Conservation (phyloP, 345 rosid genomes). For the Dipteronia sinensis region DNA sequence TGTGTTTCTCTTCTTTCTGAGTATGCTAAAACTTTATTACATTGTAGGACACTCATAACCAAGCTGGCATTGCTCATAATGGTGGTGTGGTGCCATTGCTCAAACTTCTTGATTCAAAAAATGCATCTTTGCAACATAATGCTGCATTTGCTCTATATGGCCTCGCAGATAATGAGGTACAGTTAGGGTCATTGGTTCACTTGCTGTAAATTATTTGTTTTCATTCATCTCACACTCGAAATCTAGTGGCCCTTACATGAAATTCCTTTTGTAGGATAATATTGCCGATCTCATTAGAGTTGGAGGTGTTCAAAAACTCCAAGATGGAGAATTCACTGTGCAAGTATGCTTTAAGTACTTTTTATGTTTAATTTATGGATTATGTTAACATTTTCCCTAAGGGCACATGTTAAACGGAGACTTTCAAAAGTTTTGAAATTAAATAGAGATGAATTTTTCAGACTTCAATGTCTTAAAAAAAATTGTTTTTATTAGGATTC, state of each 20-base stretch:
- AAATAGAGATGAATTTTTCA: not conserved
- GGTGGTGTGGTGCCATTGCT: constrained; percentile 66
- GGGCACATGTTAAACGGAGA: not conserved
- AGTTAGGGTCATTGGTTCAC: not conserved
- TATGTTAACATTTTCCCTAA: not conserved
- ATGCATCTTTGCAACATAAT: constrained; percentile 68
- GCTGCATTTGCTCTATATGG: constrained; percentile 77
- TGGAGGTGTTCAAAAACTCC: constrained; percentile 68
- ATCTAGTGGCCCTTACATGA: not conserved
- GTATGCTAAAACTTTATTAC: not conserved
- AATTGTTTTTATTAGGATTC: not conserved
- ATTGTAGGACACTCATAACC: constrained; percentile 71
- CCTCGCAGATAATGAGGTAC: constrained; percentile 81
- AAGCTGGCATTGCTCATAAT: constrained; percentile 75
- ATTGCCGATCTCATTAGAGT: constrained; percentile 58
- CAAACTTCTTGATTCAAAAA: constrained; percentile 59
- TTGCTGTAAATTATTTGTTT: not conserved
- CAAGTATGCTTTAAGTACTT: constrained; percentile 46
- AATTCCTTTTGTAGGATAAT: constrained; percentile 49
- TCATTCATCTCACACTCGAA: not conserved
- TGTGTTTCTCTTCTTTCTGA: constrained; percentile 4
- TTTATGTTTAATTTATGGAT: constrained; percentile 4
- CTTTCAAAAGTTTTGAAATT: not conserved
- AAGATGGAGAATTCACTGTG: constrained; percentile 52
- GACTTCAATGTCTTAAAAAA: not conserved